Evolutionary conservation across 2,329 filamentous ascomycete species (phyloP).

Genomic region (Nothopassalora personata): DNA sequence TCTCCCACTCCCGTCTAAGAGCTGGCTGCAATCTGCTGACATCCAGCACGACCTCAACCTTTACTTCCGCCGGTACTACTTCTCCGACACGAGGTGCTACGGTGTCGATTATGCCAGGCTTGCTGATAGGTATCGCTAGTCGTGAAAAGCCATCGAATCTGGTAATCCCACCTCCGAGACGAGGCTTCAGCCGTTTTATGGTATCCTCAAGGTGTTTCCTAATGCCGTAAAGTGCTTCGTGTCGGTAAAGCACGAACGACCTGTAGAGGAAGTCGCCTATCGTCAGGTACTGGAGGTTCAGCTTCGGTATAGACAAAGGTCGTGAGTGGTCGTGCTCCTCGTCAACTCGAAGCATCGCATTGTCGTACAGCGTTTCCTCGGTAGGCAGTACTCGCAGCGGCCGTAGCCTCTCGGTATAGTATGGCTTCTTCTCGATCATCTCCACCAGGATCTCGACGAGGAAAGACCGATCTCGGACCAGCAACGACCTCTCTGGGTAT

Average conservation of each 20-base stretch:
- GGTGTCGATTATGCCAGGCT: conserved; percentile 81
- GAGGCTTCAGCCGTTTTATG: conserved; percentile 71
- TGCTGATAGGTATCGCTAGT: conserved; percentile 84
- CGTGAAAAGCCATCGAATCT: conserved; percentile 79
- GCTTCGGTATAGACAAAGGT: conserved; percentile 84
- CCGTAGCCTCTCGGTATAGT: conserved; percentile 74
- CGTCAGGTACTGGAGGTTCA: conserved; percentile 93
- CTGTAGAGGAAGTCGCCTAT: conserved; percentile 97
- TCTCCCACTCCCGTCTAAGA: conserved; percentile 83
- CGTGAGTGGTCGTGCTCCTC: conserved; percentile 75
- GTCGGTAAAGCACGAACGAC: conserved; percentile 80
- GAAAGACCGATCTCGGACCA: conserved; percentile 60
- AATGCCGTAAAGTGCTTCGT: conserved; percentile 89
- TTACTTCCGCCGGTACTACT: conserved; percentile 70
- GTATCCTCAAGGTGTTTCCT: conserved; percentile 83
- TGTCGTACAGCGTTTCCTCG: conserved; percentile 74
- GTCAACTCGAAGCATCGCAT: conserved; percentile 72
- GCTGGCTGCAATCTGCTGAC: conserved; percentile 71
- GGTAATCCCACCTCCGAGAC: conserved; percentile 55
- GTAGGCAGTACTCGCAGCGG: conserved; percentile 76
- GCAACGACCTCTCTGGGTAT: conserved; percentile 66
- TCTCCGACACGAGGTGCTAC: conserved; percentile 78
- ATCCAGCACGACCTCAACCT: conserved; percentile 80
- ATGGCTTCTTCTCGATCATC: conserved; percentile 68
- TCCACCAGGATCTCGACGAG: conserved; percentile 68